phyloP scores from a whole-genome alignment of 129 eudicot species.

The Centaurea solstitialis region DNA sequence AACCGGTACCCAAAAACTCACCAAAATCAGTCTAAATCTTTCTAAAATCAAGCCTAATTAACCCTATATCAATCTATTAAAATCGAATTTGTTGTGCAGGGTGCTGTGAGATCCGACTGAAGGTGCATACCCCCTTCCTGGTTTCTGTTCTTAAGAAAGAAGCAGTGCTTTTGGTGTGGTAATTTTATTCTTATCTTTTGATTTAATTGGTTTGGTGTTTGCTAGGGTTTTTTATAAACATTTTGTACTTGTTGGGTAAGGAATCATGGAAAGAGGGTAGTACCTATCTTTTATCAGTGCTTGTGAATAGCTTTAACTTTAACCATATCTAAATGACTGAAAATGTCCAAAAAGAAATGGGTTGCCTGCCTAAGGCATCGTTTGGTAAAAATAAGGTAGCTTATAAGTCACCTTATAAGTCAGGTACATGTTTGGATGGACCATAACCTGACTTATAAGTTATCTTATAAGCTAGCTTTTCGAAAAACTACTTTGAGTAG shows the following conservation, averaged over 20 bases:
- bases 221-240: constrained; percentile 20
- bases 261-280: constrained; percentile 23
- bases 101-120: constrained; percentile 1
- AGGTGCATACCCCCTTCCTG: constrained; percentile 4
- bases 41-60: too few relatives aligned
- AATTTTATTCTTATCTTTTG: constrained; percentile 8
- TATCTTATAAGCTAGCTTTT: too few relatives aligned
- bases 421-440: too few relatives aligned
- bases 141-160: constrained; percentile 14
- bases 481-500: too few relatives aligned
- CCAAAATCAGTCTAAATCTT: too few relatives aligned
- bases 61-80: too few relatives aligned
- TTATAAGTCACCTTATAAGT: too few relatives aligned
- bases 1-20: too few relatives aligned
- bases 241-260: constrained; percentile 18
- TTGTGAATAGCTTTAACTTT: constrained; percentile 39
- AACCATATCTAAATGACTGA: not conserved
- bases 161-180: constrained; percentile 21
- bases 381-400: too few relatives aligned
- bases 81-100: constrained; percentile 17
- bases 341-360: not conserved
- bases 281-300: constrained; percentile 5
- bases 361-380: not conserved
- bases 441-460: too few relatives aligned
- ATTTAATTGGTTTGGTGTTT: constrained; percentile 17